These are phyloP conservation scores for Epithemia pelagica DNA, from an alignment of 108 stramenopile species.

Conservation along the genomic window DNA sequence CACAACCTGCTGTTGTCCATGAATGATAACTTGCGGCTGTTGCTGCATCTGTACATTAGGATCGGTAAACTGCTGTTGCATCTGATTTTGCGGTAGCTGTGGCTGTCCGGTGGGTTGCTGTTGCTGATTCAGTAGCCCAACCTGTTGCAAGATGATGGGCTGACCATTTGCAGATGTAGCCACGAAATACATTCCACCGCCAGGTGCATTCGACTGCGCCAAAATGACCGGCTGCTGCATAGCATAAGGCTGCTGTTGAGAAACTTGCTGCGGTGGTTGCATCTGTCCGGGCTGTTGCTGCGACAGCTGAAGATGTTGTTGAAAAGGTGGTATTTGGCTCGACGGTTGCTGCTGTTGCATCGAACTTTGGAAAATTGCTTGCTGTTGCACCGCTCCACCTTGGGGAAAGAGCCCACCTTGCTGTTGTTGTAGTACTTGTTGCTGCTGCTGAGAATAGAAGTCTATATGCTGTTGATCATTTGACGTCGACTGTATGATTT, in stretches of 20 bases:
- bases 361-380: not conserved
- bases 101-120: not conserved
- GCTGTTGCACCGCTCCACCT: not conserved
- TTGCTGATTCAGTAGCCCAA: not conserved
- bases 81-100: no score
- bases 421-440: not conserved
- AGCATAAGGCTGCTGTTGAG: not conserved
- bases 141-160: slow-evolving; percentile 1
- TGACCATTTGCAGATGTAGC: not conserved
- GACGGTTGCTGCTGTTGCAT: not conserved
- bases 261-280: not conserved
- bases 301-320: not conserved
- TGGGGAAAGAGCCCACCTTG: not conserved
- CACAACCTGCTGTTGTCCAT: not conserved
- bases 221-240: not conserved
- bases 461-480: not conserved
- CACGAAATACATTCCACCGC: not conserved
- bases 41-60: not conserved
- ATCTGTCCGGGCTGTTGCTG: not conserved
- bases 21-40: not conserved
- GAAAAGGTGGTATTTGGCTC: not conserved
- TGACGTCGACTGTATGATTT: not conserved
- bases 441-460: not conserved
- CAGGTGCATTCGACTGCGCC: not conserved
- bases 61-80: not conserved